These are phyloP conservation scores for Fusarium luffae DNA, from an alignment of 2,329 filamentous ascomycete genomes.

Conservation along the genomic window DNA sequence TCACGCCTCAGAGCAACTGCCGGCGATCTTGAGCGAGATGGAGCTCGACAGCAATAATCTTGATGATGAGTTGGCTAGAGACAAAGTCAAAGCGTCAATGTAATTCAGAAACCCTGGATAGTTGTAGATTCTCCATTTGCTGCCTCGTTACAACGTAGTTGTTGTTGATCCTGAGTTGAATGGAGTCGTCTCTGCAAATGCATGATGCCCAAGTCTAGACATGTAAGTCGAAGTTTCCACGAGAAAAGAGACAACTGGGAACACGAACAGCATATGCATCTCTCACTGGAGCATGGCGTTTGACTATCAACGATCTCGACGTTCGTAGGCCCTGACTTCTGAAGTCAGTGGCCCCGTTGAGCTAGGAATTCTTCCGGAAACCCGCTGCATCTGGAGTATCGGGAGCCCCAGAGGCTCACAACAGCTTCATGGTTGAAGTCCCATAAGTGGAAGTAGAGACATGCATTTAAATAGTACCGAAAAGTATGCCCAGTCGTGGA, in stretches of 20 bases:
- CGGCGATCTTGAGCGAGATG: neutral
- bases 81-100: neutral
- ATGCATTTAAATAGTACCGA: neutral
- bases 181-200: neutral
- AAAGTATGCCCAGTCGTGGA: neutral
- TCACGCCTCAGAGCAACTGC: neutral
- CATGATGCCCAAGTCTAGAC: neutral
- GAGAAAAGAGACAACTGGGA: neutral
- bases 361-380: neutral
- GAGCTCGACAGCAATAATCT: slow-evolving; percentile 8
- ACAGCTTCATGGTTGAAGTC: neutral
- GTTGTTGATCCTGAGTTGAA: neutral
- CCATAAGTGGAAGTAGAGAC: neutral
- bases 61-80: slow-evolving; percentile 4
- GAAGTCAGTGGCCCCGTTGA: neutral
- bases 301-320: neutral
- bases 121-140: neutral
- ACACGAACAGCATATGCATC: neutral
- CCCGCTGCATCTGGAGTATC: neutral
- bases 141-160: neutral
- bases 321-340: neutral
- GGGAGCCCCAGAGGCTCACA: neutral
- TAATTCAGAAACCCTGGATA: neutral
- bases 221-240: neutral
- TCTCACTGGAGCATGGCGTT: neutral